phyloP scores from a whole-genome alignment of 768 basidiomycete genomes.

The Clitopilus passeckerianus region DNA sequence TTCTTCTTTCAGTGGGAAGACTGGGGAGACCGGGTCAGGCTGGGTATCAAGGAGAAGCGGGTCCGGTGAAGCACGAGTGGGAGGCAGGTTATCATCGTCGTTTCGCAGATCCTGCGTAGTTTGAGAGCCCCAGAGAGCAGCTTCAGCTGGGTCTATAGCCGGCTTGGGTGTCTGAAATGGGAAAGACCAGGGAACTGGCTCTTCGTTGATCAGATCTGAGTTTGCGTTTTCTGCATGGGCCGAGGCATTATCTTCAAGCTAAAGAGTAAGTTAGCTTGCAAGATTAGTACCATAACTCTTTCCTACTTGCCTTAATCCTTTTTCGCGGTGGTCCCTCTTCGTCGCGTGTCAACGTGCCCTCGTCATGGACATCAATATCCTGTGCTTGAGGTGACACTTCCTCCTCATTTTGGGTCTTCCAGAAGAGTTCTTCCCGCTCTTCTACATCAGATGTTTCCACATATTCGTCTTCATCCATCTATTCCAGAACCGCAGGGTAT shows the following conservation, averaged over 20 bases:
- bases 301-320: conserved; percentile 18
- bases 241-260: neutral
- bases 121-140: neutral
- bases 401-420: conserved; percentile 4
- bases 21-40: neutral
- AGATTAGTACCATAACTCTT: neutral
- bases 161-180: too few species aligned
- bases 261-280: neutral
- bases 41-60: neutral
- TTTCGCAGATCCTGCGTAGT: neutral
- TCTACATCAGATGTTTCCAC: conserved; percentile 65
- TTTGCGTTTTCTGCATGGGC: neutral
- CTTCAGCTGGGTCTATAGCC: neutral
- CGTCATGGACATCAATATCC: neutral
- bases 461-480: conserved; percentile 23
- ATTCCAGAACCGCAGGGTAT: neutral
- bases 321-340: conserved; percentile 18
- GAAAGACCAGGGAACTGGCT: too few species aligned
- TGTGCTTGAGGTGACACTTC: neutral
- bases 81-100: neutral
- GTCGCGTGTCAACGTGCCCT: conserved; percentile 15
- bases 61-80: neutral
- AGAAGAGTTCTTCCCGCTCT: conserved; percentile 43
- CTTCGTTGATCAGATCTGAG: too few species aligned
- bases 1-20: too few species aligned